Conservation (phyloP, 164 flowering plant genomes). For the Sextonia rubra region DNA sequence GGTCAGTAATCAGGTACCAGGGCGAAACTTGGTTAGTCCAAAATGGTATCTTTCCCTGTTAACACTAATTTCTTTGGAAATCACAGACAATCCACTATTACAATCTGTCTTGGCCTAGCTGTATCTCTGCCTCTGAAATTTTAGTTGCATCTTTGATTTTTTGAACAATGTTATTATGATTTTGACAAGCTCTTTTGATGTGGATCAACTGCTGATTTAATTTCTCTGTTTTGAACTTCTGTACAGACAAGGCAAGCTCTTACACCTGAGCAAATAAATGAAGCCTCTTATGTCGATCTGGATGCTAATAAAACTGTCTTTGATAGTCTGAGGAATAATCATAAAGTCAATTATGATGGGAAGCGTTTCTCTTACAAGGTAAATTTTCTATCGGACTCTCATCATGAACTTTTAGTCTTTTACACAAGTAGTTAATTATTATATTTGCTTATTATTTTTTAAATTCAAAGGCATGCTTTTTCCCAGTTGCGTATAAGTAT, state of each 20-base stretch:
- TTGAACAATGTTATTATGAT: no score
- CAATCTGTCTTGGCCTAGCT: no score
- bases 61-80: no score
- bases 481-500: not conserved
- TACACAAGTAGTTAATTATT: not conserved
- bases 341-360: slow-evolving; percentile 64
- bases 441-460: not conserved
- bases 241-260: slow-evolving; percentile 60
- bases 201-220: not conserved
- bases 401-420: not conserved
- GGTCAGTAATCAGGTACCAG: no score
- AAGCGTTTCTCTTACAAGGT: slow-evolving; percentile 73
- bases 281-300: slow-evolving; percentile 57
- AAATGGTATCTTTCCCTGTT: no score
- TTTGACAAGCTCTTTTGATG: no score
- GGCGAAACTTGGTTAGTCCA: no score
- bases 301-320: slow-evolving; percentile 62
- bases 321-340: slow-evolving; percentile 61
- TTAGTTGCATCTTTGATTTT: no score
- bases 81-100: no score
- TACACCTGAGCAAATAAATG: slow-evolving; percentile 70
- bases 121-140: no score
- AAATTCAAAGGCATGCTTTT: not conserved
- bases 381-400: slow-evolving; percentile 3
- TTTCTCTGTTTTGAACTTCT: not conserved